Evolutionary conservation across 345 rosid species (phyloP).

Genomic region (Geranium brycei): DNA sequence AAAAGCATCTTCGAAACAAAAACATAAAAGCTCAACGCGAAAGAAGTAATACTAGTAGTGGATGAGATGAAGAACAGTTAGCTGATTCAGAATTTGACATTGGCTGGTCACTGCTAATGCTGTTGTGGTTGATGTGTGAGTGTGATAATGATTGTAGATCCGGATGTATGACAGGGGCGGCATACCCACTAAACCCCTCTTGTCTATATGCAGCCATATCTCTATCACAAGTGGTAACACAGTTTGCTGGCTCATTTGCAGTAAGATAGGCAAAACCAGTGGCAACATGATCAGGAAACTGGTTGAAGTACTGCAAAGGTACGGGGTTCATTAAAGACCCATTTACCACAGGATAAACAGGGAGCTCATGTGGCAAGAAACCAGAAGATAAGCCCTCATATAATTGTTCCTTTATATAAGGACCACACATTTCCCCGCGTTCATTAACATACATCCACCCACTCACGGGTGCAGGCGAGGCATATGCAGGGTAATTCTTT

Average conservation of each 20-base stretch:
- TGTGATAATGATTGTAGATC: slow-evolving; percentile 21
- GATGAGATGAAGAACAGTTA: slow-evolving; percentile 14
- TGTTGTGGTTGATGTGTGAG: slow-evolving; percentile 17
- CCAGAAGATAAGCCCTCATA: slow-evolving; percentile 68
- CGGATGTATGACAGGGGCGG: slow-evolving; percentile 11
- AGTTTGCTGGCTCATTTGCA: slow-evolving; percentile 16
- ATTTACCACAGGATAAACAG: slow-evolving; percentile 62
- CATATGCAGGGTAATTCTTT: slow-evolving; percentile 25
- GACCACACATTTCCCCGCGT: slow-evolving; percentile 84
- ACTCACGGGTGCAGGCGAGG: slow-evolving; percentile 32
- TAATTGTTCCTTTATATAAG: slow-evolving; percentile 76
- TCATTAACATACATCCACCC: slow-evolving; percentile 91
- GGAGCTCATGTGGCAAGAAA: slow-evolving; percentile 79
- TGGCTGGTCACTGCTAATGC: slow-evolving; percentile 17
- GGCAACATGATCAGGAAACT: slow-evolving; percentile 77
- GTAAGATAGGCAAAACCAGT: slow-evolving; percentile 62
- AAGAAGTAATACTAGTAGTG: slow-evolving; percentile 35
- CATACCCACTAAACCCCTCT: slow-evolving; percentile 17
- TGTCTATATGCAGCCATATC: slow-evolving; percentile 15
- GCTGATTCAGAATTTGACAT: slow-evolving; percentile 21
- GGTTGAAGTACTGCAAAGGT: slow-evolving; percentile 74
- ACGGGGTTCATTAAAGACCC: slow-evolving; percentile 46
- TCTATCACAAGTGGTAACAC: slow-evolving; percentile 11
- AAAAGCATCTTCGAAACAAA: slow-evolving; percentile 1
- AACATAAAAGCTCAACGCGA: slow-evolving; percentile 7